These are phyloP conservation scores for Eimeria maxima DNA, from an alignment of 169 alveolate genomes.

Conservation along the genomic window DNA sequence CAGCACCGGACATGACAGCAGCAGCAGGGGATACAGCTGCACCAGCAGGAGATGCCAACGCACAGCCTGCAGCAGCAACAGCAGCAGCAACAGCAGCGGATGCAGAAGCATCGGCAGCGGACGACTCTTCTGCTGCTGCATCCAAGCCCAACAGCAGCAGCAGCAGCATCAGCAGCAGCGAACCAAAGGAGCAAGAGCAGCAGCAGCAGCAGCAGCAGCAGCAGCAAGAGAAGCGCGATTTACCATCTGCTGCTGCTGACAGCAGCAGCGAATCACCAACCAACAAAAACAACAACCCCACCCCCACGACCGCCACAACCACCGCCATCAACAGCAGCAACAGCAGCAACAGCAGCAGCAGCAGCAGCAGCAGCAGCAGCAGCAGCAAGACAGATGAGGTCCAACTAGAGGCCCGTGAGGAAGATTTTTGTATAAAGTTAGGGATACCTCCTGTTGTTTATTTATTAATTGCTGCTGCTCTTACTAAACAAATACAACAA, in stretches of 20 bases:
- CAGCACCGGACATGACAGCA: not conserved
- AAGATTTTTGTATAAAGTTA: no score
- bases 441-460: no score
- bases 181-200: not conserved
- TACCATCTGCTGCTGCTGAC: constrained; percentile 20
- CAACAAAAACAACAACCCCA: no score
- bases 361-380: not conserved
- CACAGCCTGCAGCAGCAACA: constrained; percentile 12
- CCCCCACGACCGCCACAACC: no score
- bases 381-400: constrained; percentile 30
- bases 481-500: no score
- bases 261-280: no score
- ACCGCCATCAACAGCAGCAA: constrained; percentile 5
- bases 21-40: not conserved
- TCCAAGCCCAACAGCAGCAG: no score
- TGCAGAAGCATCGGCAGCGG: no score
- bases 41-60: not conserved
- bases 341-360: not conserved
- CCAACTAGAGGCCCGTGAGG: no score
- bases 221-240: not conserved
- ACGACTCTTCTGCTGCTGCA: no score
- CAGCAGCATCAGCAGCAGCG: no score
- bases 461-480: no score
- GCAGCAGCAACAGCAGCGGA: not conserved
- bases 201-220: constrained; percentile 12